These are phyloP conservation scores for Rhodomyrtus tomentosa DNA, from an alignment of 345 rosid genomes.

Conservation along the genomic window DNA sequence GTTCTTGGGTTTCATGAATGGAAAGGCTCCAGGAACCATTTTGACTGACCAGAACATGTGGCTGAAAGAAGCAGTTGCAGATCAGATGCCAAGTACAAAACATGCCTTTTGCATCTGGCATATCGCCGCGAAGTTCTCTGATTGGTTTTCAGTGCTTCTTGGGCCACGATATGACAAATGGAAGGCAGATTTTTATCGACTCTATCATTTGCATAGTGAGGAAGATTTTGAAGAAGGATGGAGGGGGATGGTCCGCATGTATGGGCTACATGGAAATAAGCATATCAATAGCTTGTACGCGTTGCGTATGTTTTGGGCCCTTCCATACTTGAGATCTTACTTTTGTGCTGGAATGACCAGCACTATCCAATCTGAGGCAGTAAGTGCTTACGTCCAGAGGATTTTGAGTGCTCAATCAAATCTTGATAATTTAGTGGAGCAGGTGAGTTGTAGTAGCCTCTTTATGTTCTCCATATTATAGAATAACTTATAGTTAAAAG, in stretches of 20 bases:
- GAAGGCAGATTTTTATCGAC: slow-evolving; percentile 37
- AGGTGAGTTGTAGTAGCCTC: slow-evolving; percentile 9
- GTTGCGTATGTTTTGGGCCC: slow-evolving; percentile 39
- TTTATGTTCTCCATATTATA: background rate
- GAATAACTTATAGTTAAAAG: background rate
- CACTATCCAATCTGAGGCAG: slow-evolving; percentile 22
- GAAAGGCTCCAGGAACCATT: slow-evolving; percentile 41
- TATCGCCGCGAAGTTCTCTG: slow-evolving; percentile 34
- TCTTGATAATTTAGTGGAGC: slow-evolving; percentile 30
- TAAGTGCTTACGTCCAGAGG: slow-evolving; percentile 27
- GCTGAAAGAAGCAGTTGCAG: slow-evolving; percentile 44
- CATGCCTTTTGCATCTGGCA: slow-evolving; percentile 50
- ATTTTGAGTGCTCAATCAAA: slow-evolving; percentile 30
- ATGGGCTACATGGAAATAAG: slow-evolving; percentile 38
- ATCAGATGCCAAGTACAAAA: slow-evolving; percentile 34
- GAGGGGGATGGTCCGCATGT: slow-evolving; percentile 32
- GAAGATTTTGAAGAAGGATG: slow-evolving; percentile 44
- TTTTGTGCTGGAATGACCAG: slow-evolving; percentile 40
- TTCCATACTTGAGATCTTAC: slow-evolving; percentile 39
- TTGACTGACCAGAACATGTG: slow-evolving; percentile 47
- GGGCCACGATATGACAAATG: slow-evolving; percentile 39
- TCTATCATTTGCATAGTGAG: slow-evolving; percentile 18
- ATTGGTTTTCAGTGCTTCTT: slow-evolving; percentile 38
- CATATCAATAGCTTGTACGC: slow-evolving; percentile 40
- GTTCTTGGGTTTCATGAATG: slow-evolving; percentile 43